A percentile compares a stretch with the other conserved stretches of the same genome.
phyloP scores from a whole-genome alignment of 352 stramenopile genomes.

The Lagenidium giganteum region DNA sequence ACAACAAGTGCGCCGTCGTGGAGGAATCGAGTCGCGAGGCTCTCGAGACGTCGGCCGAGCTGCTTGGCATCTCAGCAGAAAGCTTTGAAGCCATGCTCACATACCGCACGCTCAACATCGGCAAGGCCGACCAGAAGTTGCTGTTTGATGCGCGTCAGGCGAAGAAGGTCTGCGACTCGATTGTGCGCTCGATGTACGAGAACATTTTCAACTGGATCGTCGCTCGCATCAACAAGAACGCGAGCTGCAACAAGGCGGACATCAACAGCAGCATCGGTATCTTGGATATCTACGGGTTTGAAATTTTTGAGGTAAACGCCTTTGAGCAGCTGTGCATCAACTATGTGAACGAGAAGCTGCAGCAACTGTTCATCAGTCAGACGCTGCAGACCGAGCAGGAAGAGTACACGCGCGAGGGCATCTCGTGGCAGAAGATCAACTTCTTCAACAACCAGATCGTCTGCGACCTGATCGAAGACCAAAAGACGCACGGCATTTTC shows the following conservation, averaged over 20 bases:
- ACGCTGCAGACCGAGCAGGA: conserved; percentile 77
- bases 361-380: conserved; percentile 85
- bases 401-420: conserved; percentile 66
- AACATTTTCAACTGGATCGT: conserved; percentile 91
- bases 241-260: conserved; percentile 49
- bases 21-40: conserved; percentile 47
- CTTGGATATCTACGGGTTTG: conserved; percentile 89
- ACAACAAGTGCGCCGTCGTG: conserved; percentile 71
- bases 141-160: conserved; percentile 69
- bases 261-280: conserved; percentile 84
- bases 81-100: conserved; percentile 70
- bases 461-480: conserved; percentile 85
- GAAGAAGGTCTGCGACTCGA: conserved; percentile 80
- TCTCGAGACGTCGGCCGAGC: conserved; percentile 44
- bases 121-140: conserved; percentile 72
- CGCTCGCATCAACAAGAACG: conserved; percentile 78
- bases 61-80: conserved; percentile 59
- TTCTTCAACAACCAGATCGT: conserved; percentile 89
- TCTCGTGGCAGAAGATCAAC: conserved; percentile 69
- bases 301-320: conserved; percentile 88
- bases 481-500: conserved; percentile 79
- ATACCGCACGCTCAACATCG: conserved; percentile 77
- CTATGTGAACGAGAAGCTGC: conserved; percentile 88
- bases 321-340: conserved; percentile 91
- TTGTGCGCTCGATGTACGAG: conserved; percentile 84